A percentile compares a stretch with the other conserved stretches of the same genome.
Conservation (phyloP, 78 protist species). For the Monocercomonoides exilis region DNA sequence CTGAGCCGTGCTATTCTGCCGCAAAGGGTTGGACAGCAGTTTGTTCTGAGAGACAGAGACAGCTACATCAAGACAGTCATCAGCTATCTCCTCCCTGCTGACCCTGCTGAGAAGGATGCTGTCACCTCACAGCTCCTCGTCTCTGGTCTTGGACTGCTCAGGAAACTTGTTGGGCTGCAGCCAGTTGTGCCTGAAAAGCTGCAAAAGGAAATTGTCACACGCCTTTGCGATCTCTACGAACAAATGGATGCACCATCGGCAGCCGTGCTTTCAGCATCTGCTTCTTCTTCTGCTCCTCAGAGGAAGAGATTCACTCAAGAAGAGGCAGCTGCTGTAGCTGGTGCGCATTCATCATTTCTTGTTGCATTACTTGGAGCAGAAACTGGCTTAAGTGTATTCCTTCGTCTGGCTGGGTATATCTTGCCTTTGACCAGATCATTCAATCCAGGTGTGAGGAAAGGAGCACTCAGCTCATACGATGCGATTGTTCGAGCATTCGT, state of each 20-base stretch:
- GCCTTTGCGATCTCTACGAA: not conserved
- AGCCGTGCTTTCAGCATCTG: not conserved
- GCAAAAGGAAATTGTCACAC: not conserved
- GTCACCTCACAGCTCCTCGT: not conserved
- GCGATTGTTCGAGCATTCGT: not conserved
- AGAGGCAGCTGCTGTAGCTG: not conserved
- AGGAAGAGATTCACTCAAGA: too few species aligned
- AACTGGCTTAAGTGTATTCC: not conserved
- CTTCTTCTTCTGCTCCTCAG: not conserved
- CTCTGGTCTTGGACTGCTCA: not conserved
- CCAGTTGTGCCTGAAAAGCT: not conserved
- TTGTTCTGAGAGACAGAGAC: not conserved
- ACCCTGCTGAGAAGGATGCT: not conserved
- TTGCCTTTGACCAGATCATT: not conserved
- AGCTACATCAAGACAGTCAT: not conserved
- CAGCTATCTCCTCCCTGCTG: not conserved
- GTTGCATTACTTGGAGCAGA: not conserved
- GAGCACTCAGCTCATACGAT: not conserved
- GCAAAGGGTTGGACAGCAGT: not conserved
- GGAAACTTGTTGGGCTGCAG: not conserved
- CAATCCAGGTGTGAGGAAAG: not conserved
- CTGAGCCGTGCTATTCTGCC: not conserved
- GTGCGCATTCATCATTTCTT: not conserved
- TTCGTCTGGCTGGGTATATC: not conserved
- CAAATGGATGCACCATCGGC: not conserved